Evolutionary conservation across 2,329 filamentous ascomycete species (phyloP).

Genomic region (Colletotrichum destructivum): DNA sequence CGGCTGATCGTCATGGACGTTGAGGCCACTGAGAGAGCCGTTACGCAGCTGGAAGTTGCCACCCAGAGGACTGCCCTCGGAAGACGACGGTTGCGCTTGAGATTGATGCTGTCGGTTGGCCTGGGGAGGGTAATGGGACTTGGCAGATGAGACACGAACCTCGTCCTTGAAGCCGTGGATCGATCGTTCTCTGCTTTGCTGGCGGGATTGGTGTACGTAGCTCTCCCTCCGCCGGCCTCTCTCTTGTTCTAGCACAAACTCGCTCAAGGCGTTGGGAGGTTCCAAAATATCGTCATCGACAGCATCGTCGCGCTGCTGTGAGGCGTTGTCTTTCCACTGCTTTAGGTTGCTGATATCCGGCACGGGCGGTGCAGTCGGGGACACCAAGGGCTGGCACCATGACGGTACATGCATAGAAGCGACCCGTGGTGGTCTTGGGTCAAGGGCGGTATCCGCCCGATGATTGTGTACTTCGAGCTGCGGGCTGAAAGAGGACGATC

Average conservation of each 20-base stretch:
- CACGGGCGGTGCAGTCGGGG: conserved; percentile 48
- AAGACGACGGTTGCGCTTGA: conserved; percentile 26
- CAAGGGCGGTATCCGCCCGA: neutral
- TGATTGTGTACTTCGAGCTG: neutral
- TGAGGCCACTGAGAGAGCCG: conserved; percentile 17
- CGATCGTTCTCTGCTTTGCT: conserved; percentile 41
- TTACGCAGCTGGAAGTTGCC: conserved; percentile 24
- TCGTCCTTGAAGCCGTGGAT: conserved; percentile 40
- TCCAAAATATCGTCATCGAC: conserved; percentile 17
- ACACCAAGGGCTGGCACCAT: conserved; percentile 47
- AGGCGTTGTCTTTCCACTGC: conserved; percentile 46
- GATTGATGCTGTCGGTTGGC: conserved; percentile 37
- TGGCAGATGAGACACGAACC: conserved; percentile 34
- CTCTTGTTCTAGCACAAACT: conserved; percentile 29
- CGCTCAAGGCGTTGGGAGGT: conserved; percentile 19
- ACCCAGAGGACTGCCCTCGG: conserved; percentile 17
- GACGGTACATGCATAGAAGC: conserved; percentile 20
- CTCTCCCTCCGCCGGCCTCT: conserved; percentile 38
- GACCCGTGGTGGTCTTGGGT: conserved; percentile 5
- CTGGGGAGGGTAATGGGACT: conserved; percentile 41
- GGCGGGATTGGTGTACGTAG: conserved; percentile 41
- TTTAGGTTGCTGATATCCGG: conserved; percentile 53
- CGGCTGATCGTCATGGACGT: conserved; percentile 3
- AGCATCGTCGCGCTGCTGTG: neutral
- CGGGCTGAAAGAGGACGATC: conserved; percentile 28